Evolutionary conservation across 2,329 filamentous ascomycete species (phyloP), one percentile per base, ranked within the genome.

Genomic region (Penicillium sp.): DNA sequence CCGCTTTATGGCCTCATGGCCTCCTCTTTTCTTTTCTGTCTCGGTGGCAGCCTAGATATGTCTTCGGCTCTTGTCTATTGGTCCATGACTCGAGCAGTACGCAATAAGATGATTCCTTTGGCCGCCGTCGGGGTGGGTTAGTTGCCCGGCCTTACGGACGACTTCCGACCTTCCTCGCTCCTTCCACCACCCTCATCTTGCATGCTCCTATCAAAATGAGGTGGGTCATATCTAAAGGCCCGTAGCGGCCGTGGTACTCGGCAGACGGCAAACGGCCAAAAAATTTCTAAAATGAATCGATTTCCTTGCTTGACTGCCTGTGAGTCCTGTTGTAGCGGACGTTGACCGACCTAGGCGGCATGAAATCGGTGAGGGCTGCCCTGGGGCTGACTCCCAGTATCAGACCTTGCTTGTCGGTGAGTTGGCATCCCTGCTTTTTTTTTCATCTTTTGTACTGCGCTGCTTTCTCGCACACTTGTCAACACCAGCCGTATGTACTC

Each of bases 331-430:
- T 18, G 28, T 15, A 2, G 40, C 49, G 43, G 45, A 54, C 33
- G 26, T 53, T 54, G 39, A 43, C 43, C 49, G 45, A 45, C 36
- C 33, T 13, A 31, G 28, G 23, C 39, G 41, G 40, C 36, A 56
- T 54, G 51, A 16, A 45, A 25, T 30, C 39, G 27, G 23, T 30
- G 18, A 51, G 29, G 36, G 17, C 33, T 19, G 37, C 25, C 33
- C 23, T 45, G 17, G 51, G 41, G 37, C 30, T 28, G 17, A 31
- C 9, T 17, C 38, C 40, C 36, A 37, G 45, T 25, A 41, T 45
- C 43, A 36, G 32, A 41, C 25, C 26, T 25, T 48, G 46, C 19
- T 43, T 28, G 27, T 42, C 35, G 34, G 51, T 54, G 36, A 53
- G 49, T 47, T 41, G 41, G 33, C 34, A 38, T 27, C 23, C 33